Evolutionary conservation across 306 rosid genomes (phyloP).

Genomic region (Cicer judaicum): DNA sequence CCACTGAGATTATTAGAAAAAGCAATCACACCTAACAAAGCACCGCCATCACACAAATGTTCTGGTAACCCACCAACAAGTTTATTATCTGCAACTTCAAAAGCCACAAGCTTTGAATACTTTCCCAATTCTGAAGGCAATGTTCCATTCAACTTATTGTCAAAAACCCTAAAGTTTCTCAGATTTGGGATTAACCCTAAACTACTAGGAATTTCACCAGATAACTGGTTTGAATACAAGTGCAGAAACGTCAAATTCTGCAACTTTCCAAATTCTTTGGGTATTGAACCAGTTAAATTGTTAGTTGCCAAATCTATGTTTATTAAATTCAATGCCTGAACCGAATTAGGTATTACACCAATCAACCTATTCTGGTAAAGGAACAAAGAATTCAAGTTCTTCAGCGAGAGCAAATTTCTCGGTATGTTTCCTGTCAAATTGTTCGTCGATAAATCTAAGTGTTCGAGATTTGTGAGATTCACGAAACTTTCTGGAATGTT

Average conservation of each 20-base stretch:
- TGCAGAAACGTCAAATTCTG: slow-evolving; percentile 49
- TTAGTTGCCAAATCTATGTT: slow-evolving; percentile 56
- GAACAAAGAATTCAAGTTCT: slow-evolving; percentile 49
- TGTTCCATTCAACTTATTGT: slow-evolving; percentile 70
- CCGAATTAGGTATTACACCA: slow-evolving; percentile 62
- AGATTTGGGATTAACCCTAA: slow-evolving; percentile 60
- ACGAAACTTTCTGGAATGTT: slow-evolving; percentile 60
- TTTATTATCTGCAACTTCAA: slow-evolving; percentile 72
- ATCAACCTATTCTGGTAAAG: slow-evolving; percentile 62
- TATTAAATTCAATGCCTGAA: slow-evolving; percentile 57
- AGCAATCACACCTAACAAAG: slow-evolving; percentile 58
- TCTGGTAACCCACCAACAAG: slow-evolving; percentile 69
- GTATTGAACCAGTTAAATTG: slow-evolving; percentile 72
- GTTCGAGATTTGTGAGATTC: slow-evolving; percentile 53
- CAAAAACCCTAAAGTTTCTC: slow-evolving; percentile 51
- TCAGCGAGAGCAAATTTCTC: slow-evolving; percentile 51
- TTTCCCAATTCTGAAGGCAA: slow-evolving; percentile 78
- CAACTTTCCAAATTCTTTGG: slow-evolving; percentile 61
- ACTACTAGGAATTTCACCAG: slow-evolving; percentile 66
- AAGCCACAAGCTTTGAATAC: slow-evolving; percentile 59
- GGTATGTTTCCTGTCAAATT: slow-evolving; percentile 70
- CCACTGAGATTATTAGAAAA: slow-evolving; percentile 69
- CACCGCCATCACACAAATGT: slow-evolving; percentile 66
- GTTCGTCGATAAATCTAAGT: slow-evolving; percentile 62
- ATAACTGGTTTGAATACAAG: slow-evolving; percentile 59